Evolutionary conservation across 495 filamentous ascomycete genomes (phyloP), one percentile per base, ranked within the genome.

Genomic region (Aspergillus funiculosus): DNA sequence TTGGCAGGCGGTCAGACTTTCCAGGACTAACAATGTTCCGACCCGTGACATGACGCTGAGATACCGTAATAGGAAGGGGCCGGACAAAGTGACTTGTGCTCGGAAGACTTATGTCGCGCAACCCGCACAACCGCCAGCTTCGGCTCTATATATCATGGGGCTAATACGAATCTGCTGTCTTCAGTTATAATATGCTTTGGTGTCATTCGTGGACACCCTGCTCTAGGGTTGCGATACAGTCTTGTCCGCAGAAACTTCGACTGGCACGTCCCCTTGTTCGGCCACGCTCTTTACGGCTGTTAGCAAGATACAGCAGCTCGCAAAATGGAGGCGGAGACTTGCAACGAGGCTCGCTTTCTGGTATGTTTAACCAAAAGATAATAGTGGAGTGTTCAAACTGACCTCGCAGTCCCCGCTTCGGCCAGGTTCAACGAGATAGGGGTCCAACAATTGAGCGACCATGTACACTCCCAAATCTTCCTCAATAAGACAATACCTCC

Each of bases 381-480:
- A 21, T 34, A 1, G 7, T 10, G n/a, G 25, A 40, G 48, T 17
- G n/a, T 30, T 37, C 29, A 19, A 26, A 45, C 60, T 69, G 18
- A 68, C 46, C 35, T 25, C 22, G 14, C 60, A 81, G 79, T 82
- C 30, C 69, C 73, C 19, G 74, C 80, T 25, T 55, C 69, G 24
- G 69, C 83, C 26, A 81, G 91, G 41, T 88, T 81, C 68, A 97
- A 96, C 60, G 85, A 92, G 44, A 86, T 99, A 52, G 87, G 87
- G 18, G 87, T 99, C 18, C 94, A 99, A 67, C 90, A 95, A 54
- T 61, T 99, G 30, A 92, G 87, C 71, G 72, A 74, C 43, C 75
- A 83, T 73, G 76, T 99, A 25, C 83, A 89, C 63, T 56, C 78
- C 3, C 94, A 97, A 62, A 70, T 98, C 30, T 98, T 98, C 60